These are phyloP conservation scores for Mrakia blollopis DNA, from an alignment of 768 basidiomycete genomes.

Conservation along the genomic window DNA sequence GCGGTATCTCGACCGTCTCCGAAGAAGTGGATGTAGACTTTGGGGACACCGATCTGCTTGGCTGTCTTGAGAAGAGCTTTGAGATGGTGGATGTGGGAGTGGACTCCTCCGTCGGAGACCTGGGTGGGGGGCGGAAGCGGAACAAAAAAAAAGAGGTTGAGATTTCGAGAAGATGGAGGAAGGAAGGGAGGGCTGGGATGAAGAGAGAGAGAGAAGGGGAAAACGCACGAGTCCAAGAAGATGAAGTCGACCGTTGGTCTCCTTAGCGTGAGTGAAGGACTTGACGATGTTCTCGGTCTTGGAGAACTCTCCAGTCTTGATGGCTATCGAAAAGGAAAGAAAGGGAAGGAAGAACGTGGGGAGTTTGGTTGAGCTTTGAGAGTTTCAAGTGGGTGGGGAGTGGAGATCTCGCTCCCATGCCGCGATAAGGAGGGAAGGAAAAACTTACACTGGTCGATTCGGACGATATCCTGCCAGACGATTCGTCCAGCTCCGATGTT, in stretches of 20 bases:
- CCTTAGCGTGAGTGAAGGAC: slow-evolving; percentile 70
- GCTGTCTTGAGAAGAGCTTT: slow-evolving; percentile 86
- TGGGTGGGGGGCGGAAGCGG: slow-evolving; percentile 40
- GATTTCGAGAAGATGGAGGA: not conserved
- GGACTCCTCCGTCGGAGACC: slow-evolving; percentile 95
- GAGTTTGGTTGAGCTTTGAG: not conserved
- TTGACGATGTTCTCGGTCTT: slow-evolving; percentile 67
- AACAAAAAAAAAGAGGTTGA: slow-evolving; percentile 9
- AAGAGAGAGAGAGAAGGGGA: not conserved
- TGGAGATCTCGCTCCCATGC: not conserved
- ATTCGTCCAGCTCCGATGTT: slow-evolving; percentile 93
- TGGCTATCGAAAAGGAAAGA: slow-evolving; percentile 46
- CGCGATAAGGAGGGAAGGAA: slow-evolving; percentile 3
- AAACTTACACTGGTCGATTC: slow-evolving; percentile 66
- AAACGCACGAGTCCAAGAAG: slow-evolving; percentile 72
- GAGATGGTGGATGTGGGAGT: slow-evolving; percentile 87
- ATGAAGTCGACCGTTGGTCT: slow-evolving; percentile 76
- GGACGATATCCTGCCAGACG: slow-evolving; percentile 97
- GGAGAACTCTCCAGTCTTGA: slow-evolving; percentile 83
- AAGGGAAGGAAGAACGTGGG: not conserved
- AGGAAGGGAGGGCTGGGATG: slow-evolving; percentile 1
- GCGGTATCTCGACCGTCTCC: slow-evolving; percentile 94
- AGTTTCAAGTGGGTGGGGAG: not conserved
- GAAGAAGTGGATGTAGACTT: slow-evolving; percentile 88
- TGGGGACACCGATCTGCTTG: slow-evolving; percentile 73